phyloP scores from a whole-genome alignment of 2,329 filamentous ascomycete species.

The Fusarium subtropicale region DNA sequence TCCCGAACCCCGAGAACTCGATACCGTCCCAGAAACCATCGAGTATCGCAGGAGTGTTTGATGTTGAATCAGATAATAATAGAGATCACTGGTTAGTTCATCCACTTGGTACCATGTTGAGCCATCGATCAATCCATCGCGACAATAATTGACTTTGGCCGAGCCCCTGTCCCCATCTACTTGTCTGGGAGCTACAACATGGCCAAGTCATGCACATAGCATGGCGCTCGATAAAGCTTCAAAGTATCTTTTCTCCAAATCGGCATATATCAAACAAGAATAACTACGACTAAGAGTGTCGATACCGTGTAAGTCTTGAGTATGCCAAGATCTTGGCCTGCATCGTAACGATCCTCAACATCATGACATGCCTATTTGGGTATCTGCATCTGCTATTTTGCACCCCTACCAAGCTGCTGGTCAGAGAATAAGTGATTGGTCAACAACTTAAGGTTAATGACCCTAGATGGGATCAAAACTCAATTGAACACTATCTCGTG shows the following conservation, averaged over 20 bases:
- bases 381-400: neutral
- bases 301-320: neutral
- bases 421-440: constrained; percentile 11
- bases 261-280: neutral
- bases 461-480: neutral
- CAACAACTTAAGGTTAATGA: constrained; percentile 8
- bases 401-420: constrained; percentile 4
- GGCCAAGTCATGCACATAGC: neutral
- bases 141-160: neutral
- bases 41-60: neutral
- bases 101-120: neutral
- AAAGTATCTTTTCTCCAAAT: neutral
- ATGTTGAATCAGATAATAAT: neutral
- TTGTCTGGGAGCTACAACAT: neutral
- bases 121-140: neutral
- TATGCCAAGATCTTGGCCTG: constrained; percentile 26
- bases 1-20: neutral
- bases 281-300: neutral
- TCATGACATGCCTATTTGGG: constrained; percentile 10
- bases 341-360: neutral
- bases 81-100: neutral
- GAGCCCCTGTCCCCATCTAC: neutral
- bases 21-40: neutral
- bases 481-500: neutral
- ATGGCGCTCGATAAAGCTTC: neutral